Evolutionary conservation across 352 stramenopile genomes (phyloP), one percentile per base, ranked within the genome.

Genomic region (Phytophthora pini): DNA sequence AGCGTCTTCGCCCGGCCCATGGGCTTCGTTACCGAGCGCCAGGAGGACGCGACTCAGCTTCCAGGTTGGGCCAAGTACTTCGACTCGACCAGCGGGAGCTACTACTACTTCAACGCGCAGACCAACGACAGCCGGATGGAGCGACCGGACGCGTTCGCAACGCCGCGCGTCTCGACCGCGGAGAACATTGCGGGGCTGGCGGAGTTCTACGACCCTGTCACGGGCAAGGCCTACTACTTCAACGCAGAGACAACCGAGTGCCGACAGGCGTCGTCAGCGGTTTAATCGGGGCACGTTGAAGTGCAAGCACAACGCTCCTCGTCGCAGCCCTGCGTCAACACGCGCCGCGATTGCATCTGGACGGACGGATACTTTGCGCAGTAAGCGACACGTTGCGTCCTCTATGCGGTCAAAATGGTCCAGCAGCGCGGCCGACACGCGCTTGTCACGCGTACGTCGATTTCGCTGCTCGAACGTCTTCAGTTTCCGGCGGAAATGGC

Each of bases 61-160:
- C 38, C 38, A 2, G 52, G 68, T 11, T 88, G 76, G 74, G 74
- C 65, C 31, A 88, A 90, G 65, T 87, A 87, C 64, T 89, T 80
- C 48, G 82, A 90, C 57, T 60, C 81, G 20, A 45, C 68, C 13
- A 67, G 75, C 43, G 71, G 80, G 15, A 63, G 67, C 34, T 89
- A 89, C 51, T 92, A 89, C 63, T 92, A 88, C 65, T 90, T 79
- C 70, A 88, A 92, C 51, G 59, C 70, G 9, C 68, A 61, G 38
- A 84, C 69, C 9, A 74, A 73, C 29, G 77, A 87, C 61, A 88
- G 73, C 27, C 61, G 71, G 34, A 76, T 68, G 8, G 62, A 76
- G n/a, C 73, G 75, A 13, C 80, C 82, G 1, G 29, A 53, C 1
- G 53, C 71, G 24, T 89, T 87, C 49, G 65, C 50, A 12, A 87